Evolutionary conservation across 1,284 basidiomycete genomes (phyloP).

Genomic region (Trametes pubescens): DNA sequence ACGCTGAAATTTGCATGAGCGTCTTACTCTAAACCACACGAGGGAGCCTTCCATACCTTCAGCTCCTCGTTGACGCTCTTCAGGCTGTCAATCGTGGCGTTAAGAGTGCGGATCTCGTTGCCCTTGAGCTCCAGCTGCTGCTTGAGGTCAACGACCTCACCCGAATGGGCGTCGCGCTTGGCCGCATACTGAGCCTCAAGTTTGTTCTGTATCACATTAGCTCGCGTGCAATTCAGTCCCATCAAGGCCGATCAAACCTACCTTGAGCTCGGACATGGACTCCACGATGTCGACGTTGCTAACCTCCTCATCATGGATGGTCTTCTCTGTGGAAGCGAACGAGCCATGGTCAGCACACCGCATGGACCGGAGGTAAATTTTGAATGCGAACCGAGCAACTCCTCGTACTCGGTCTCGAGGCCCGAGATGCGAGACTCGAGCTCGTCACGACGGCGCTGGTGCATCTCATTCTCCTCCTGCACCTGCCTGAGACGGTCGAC

Average conservation of each 20-base stretch:
- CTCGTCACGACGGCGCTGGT: slow-evolving; percentile 86
- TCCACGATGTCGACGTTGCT: slow-evolving; percentile 83
- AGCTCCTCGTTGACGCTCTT: slow-evolving; percentile 98
- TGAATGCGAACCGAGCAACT: slow-evolving; percentile 78
- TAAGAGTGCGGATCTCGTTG: slow-evolving; percentile 87
- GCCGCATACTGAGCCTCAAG: slow-evolving; percentile 94
- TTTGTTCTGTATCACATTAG: slow-evolving; percentile 70
- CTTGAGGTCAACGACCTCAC: slow-evolving; percentile 90
- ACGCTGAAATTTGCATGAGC: slow-evolving; percentile 60
- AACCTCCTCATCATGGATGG: slow-evolving; percentile 83
- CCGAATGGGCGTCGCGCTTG: slow-evolving; percentile 88
- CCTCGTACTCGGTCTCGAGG: slow-evolving; percentile 95
- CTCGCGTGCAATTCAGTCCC: slow-evolving; percentile 25
- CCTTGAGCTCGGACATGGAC: slow-evolving; percentile 91
- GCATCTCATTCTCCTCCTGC: slow-evolving; percentile 93
- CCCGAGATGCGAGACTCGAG: slow-evolving; percentile 84
- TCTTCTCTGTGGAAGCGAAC: slow-evolving; percentile 68
- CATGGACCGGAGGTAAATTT: not conserved
- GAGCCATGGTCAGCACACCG: slow-evolving; percentile 26
- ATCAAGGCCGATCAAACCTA: slow-evolving; percentile 45
- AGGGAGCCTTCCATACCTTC: slow-evolving; percentile 66
- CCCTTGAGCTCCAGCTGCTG: slow-evolving; percentile 90
- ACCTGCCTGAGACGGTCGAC: slow-evolving; percentile 89
- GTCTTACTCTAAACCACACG: not conserved
- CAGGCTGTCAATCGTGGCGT: slow-evolving; percentile 90